Evolutionary conservation across 148 eudicot species (phyloP).

Genomic region (Linanthus parryae): DNA sequence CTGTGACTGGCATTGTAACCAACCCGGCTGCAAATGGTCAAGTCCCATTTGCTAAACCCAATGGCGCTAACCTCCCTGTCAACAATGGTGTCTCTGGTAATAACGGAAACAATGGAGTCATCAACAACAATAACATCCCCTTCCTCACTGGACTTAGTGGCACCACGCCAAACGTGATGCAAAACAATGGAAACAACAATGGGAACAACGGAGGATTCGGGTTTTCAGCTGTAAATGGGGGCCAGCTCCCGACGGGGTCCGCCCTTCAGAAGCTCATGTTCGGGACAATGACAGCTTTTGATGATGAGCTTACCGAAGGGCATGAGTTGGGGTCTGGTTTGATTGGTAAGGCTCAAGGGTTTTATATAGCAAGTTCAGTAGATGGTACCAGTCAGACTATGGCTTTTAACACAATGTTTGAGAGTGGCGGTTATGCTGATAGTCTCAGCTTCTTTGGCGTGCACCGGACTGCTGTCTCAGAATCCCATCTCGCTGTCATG

Average conservation of each 20-base stretch:
- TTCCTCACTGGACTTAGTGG: constrained; percentile 70
- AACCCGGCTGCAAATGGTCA: constrained; percentile 45
- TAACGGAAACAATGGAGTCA: constrained; percentile 46
- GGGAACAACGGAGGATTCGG: constrained; percentile 56
- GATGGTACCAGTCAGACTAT: constrained; percentile 89
- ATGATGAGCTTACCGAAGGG: constrained; percentile 80
- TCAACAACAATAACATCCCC: constrained; percentile 85
- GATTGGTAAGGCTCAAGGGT: constrained; percentile 68
- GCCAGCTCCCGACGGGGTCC: constrained; percentile 69
- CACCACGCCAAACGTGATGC: constrained; percentile 39
- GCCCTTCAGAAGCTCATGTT: constrained; percentile 88
- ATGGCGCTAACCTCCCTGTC: constrained; percentile 64
- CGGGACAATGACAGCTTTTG: constrained; percentile 80
- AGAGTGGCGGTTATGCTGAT: constrained; percentile 42
- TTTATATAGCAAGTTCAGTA: constrained; percentile 76
- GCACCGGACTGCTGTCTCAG: constrained; percentile 66
- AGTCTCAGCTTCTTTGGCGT: constrained; percentile 85
- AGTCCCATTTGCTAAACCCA: constrained; percentile 82
- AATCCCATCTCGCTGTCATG: constrained; percentile 60
- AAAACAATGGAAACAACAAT: constrained; percentile 54
- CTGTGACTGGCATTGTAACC: constrained; percentile 77
- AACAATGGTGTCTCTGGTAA: constrained; percentile 63
- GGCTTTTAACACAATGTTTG: constrained; percentile 59
- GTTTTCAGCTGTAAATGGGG: constrained; percentile 77
- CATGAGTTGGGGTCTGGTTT: constrained; percentile 72